phyloP scores from a whole-genome alignment of 441 rosid genomes.

The Erysimum pusillum region DNA sequence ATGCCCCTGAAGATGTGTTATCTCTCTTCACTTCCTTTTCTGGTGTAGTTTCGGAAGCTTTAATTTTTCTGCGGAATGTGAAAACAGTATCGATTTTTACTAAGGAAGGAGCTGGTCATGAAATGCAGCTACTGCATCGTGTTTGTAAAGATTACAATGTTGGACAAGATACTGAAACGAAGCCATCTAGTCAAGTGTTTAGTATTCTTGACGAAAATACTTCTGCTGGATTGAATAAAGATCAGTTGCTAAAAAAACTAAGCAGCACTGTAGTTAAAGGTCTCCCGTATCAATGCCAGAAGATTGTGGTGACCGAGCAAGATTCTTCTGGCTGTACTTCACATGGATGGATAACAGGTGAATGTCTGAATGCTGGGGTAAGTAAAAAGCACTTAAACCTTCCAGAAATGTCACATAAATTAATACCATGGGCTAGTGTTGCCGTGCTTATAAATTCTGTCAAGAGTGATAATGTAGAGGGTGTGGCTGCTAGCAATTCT shows the following conservation, averaged over 20 bases:
- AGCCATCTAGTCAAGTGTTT: slow-evolving; percentile 62
- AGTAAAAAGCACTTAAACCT: slow-evolving; percentile 53
- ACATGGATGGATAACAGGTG: slow-evolving; percentile 96
- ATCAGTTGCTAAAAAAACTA: slow-evolving; percentile 77
- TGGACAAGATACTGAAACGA: slow-evolving; percentile 66
- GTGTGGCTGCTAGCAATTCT: slow-evolving; percentile 43
- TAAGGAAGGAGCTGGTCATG: slow-evolving; percentile 84
- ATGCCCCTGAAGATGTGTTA: slow-evolving; percentile 86
- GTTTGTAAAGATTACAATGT: slow-evolving; percentile 67
- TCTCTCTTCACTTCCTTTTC: slow-evolving; percentile 89
- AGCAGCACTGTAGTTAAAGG: slow-evolving; percentile 68
- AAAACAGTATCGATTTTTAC: slow-evolving; percentile 78
- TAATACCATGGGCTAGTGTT: slow-evolving; percentile 97
- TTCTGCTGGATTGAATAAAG: slow-evolving; percentile 80
- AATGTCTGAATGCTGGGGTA: slow-evolving; percentile 74
- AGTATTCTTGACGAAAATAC: slow-evolving; percentile 67
- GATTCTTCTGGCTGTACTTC: slow-evolving; percentile 65
- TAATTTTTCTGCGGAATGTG: slow-evolving; percentile 89
- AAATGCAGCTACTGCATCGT: slow-evolving; percentile 87
- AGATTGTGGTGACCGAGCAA: slow-evolving; percentile 88
- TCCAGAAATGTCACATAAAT: slow-evolving; percentile 70
- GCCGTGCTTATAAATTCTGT: slow-evolving; percentile 88
- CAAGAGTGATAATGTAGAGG: slow-evolving; percentile 49
- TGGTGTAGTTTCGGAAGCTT: slow-evolving; percentile 80
- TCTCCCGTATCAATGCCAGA: slow-evolving; percentile 78